Conservation (phyloP, 2,329 filamentous ascomycete genomes). For the Ceratocystiopsis minuta region DNA sequence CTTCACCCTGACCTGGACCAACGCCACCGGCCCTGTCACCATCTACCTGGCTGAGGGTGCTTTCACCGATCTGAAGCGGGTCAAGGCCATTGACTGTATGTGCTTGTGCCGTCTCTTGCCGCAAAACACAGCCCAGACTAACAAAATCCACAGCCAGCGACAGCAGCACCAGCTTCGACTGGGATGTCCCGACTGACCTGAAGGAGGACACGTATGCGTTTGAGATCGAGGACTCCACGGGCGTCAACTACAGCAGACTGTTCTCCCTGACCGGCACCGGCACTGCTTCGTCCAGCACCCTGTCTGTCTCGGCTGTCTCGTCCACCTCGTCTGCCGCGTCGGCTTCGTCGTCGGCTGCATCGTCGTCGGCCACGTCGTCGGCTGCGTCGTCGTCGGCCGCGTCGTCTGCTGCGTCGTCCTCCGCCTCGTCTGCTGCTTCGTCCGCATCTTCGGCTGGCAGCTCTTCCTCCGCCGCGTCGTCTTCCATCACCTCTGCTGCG, state of each 20-base stretch:
- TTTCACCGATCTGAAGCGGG: slow-evolving; percentile 17
- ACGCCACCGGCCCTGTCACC: slow-evolving; percentile 22
- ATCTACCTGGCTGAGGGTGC: slow-evolving; percentile 23
- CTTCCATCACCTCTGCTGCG: background rate
- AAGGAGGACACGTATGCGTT: slow-evolving; percentile 25
- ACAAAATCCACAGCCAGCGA: slow-evolving; percentile 15
- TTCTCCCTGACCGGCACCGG: slow-evolving; percentile 16
- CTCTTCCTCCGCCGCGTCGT: background rate
- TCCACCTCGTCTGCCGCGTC: slow-evolving; percentile 7
- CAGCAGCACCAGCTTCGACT: slow-evolving; percentile 20
- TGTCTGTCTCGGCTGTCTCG: slow-evolving; percentile 8
- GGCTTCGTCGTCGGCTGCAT: slow-evolving; percentile 6
- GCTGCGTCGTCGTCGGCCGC: background rate
- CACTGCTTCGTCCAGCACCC: slow-evolving; percentile 7
- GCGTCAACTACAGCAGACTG: slow-evolving; percentile 25
- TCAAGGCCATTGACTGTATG: slow-evolving; percentile 21
- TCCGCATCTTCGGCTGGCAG: background rate
- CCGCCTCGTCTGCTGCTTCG: background rate
- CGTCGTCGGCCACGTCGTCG: slow-evolving; percentile 1
- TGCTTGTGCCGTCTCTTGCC: background rate
- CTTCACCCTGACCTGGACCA: slow-evolving; percentile 26
- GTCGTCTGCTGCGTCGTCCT: background rate
- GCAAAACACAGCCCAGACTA: background rate
- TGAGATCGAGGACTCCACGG: slow-evolving; percentile 22
- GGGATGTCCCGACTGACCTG: slow-evolving; percentile 19